phyloP scores from a whole-genome alignment of 2,329 filamentous ascomycete genomes.

The Aciculosporium take region DNA sequence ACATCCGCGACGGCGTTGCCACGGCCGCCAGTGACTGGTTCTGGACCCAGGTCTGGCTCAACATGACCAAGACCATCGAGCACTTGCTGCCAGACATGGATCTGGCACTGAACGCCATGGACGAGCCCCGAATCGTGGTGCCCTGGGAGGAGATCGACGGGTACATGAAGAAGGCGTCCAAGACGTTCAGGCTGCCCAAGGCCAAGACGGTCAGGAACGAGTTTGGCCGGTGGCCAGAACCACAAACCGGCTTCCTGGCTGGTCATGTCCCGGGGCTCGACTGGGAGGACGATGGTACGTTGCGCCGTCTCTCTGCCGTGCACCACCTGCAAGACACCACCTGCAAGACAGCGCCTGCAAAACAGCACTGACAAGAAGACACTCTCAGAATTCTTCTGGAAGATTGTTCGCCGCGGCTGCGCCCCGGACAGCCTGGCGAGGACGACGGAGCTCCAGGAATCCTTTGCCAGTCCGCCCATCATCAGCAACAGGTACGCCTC shows the following conservation, averaged over 20 bases:
- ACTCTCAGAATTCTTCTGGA: conserved; percentile 38
- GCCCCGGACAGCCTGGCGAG: conserved; percentile 48
- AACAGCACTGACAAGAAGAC: background rate
- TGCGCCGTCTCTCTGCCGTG: too few species aligned
- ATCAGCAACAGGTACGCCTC: conserved; percentile 31
- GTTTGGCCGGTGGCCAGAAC: conserved; percentile 28
- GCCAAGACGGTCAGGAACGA: conserved; percentile 29
- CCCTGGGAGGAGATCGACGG: conserved; percentile 47
- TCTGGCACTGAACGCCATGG: conserved; percentile 51
- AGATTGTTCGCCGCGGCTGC: conserved; percentile 44
- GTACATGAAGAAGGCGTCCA: conserved; percentile 37
- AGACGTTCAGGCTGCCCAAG: conserved; percentile 28
- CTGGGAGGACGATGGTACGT: conserved; percentile 39
- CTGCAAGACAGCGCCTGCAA: too few species aligned
- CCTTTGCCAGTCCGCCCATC: conserved; percentile 29
- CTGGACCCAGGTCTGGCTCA: conserved; percentile 42
- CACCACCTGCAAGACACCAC: too few species aligned
- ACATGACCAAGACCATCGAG: conserved; percentile 38
- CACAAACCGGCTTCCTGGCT: conserved; percentile 21
- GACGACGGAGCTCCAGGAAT: conserved; percentile 25
- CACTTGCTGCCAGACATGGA: conserved; percentile 51
- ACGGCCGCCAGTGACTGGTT: conserved; percentile 39
- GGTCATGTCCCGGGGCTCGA: conserved; percentile 24
- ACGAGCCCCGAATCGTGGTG: conserved; percentile 50
- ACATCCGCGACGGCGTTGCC: conserved; percentile 38